Percentiles rank a stretch among this genome's conserved stretches.
Evolutionary conservation across 1,284 basidiomycete species (phyloP).

Genomic region (Sanghuangporus weigelae): DNA sequence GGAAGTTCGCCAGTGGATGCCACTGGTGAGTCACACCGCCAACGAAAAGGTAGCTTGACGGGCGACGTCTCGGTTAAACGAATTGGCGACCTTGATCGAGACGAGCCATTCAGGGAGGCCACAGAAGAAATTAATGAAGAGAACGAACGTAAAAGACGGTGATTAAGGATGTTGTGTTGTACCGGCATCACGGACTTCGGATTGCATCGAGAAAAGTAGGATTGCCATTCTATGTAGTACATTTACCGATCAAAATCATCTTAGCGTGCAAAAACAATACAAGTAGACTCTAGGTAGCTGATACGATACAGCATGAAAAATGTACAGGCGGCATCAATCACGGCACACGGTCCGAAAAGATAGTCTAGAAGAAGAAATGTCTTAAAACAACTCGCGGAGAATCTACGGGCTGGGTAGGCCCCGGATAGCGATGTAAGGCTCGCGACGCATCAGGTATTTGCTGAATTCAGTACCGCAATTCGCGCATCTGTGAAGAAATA

Average conservation of each 20-base stretch:
- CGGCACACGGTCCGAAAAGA: not conserved
- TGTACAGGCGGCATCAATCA: constrained; percentile 1
- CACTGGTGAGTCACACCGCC: constrained; percentile 39
- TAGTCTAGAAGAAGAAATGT: constrained; percentile 17
- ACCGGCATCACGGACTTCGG: not conserved
- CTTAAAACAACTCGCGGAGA: not conserved
- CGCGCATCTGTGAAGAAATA: constrained; percentile 28
- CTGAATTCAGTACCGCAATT: constrained; percentile 38
- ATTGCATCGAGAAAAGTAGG: not conserved
- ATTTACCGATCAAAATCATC: not conserved
- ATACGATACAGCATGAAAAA: not conserved
- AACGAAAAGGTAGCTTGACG: constrained; percentile 56
- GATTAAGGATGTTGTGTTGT: not conserved
- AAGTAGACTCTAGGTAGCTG: not conserved
- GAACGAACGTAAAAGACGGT: constrained; percentile 22
- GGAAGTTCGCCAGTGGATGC: constrained; percentile 27
- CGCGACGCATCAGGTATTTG: constrained; percentile 34
- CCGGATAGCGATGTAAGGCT: constrained; percentile 35
- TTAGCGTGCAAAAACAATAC: not conserved
- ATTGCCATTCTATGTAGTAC: constrained; percentile 5
- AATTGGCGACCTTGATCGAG: constrained; percentile 50
- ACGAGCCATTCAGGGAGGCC: constrained; percentile 46
- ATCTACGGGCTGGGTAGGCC: constrained; percentile 28
- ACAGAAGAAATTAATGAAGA: constrained; percentile 66
- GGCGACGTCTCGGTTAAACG: constrained; percentile 58